phyloP scores from a whole-genome alignment of 148 eudicot species.

The Salicornia ramosissima region DNA sequence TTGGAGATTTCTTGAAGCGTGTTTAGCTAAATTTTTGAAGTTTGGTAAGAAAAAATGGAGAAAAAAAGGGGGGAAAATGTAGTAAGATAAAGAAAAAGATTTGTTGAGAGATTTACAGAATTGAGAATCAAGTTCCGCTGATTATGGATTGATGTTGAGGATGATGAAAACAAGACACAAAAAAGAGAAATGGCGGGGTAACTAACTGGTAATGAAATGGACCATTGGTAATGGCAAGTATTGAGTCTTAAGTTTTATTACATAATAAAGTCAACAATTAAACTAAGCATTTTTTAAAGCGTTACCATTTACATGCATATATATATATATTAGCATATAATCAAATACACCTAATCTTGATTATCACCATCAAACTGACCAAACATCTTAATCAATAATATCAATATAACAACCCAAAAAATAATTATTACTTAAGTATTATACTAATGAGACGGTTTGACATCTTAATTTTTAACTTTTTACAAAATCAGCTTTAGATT shows the following conservation, averaged over 20 bases:
- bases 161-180: conserved; percentile 5
- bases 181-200: too few relatives aligned
- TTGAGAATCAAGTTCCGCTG: conserved; percentile 2
- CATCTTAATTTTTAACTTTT: too few relatives aligned
- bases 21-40: background rate
- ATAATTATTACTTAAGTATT: too few relatives aligned
- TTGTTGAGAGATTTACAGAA: background rate
- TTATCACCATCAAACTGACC: too few relatives aligned
- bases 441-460: too few relatives aligned
- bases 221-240: too few relatives aligned
- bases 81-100: background rate
- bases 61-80: background rate
- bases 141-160: conserved; percentile 9
- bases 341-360: too few relatives aligned
- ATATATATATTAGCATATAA: too few relatives aligned
- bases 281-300: background rate
- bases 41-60: conserved; percentile 9
- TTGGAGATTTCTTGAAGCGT: background rate
- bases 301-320: background rate
- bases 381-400: background rate
- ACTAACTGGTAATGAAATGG: too few relatives aligned
- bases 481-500: too few relatives aligned
- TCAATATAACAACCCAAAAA: background rate
- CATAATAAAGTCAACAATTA: background rate
- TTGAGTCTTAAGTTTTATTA: too few relatives aligned